Percentiles rank a stretch among this genome's conserved stretches.
Conservation (phyloP, 2,329 filamentous ascomycete genomes). For the Mycosphaerella sp. region DNA sequence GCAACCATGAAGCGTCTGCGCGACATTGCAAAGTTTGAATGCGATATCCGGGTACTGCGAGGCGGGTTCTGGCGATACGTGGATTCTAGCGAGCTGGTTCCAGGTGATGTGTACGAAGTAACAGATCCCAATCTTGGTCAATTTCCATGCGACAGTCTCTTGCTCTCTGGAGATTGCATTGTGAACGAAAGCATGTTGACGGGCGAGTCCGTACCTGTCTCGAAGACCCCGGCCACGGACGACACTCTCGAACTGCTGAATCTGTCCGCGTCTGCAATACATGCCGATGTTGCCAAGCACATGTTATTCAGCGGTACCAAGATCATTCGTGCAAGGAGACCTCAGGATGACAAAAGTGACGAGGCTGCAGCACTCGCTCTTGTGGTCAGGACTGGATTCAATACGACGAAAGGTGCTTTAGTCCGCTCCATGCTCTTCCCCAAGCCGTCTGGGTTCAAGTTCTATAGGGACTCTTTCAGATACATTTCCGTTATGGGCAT, state of each 20-base stretch:
- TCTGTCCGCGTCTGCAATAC: constrained; percentile 72
- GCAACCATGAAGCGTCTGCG: constrained; percentile 85
- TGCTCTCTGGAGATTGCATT: constrained; percentile 91
- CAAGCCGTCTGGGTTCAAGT: constrained; percentile 97
- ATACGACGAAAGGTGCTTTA: constrained; percentile 91
- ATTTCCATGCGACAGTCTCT: constrained; percentile 84
- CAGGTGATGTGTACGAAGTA: constrained; percentile 93
- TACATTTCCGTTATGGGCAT: constrained; percentile 96
- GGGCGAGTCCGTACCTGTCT: constrained; percentile 92
- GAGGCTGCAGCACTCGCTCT: constrained; percentile 89
- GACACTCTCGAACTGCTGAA: constrained; percentile 71
- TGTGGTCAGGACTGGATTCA: constrained; percentile 90
- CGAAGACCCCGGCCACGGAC: constrained; percentile 78
- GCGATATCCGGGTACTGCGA: constrained; percentile 84
- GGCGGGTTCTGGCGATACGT: constrained; percentile 95
- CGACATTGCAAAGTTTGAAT: constrained; percentile 91
- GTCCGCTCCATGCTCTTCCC: constrained; percentile 98
- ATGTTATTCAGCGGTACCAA: constrained; percentile 95
- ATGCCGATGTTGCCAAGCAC: constrained; percentile 75
- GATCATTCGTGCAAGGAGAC: constrained; percentile 81
- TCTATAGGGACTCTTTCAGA: constrained; percentile 93
- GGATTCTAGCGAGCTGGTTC: constrained; percentile 79
- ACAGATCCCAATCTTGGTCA: constrained; percentile 85
- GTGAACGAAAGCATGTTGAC: constrained; percentile 99
- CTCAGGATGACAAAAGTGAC: constrained; percentile 76